A percentile compares a stretch with the other conserved stretches of the same genome.
phyloP scores from a whole-genome alignment of 805 yeast species.

The Jamesozyma lodderae region DNA sequence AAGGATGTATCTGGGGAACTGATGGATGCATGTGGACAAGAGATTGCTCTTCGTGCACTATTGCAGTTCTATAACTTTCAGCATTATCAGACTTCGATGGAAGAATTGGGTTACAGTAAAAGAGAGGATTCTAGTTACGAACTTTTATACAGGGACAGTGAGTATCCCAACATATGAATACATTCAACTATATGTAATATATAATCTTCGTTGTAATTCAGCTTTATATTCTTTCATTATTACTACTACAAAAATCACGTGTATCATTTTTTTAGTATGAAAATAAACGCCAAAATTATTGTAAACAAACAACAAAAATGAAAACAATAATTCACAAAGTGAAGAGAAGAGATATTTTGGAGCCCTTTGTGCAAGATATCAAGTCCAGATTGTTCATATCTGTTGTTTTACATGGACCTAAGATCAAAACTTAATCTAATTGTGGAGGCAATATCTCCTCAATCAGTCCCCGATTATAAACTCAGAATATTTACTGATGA shows the following conservation, averaged over 20 bases:
- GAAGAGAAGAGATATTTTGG: neutral
- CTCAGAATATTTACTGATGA: constrained; percentile 13
- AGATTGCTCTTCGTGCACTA: constrained; percentile 70
- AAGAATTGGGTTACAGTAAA: constrained; percentile 42
- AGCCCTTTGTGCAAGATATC: neutral
- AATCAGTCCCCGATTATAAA: constrained; percentile 12
- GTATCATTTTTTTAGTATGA: no score
- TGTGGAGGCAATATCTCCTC: constrained; percentile 23
- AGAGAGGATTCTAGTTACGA: constrained; percentile 1
- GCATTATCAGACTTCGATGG: constrained; percentile 46
- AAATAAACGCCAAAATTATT: constrained; percentile 2
- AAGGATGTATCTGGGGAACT: constrained; percentile 67
- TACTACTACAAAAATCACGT: neutral
- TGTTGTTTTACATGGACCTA: constrained; percentile 16
- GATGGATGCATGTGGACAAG: constrained; percentile 74
- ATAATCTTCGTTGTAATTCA: no score
- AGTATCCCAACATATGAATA: neutral
- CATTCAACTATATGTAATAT: neutral
- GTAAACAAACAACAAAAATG: constrained; percentile 1
- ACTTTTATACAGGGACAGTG: neutral
- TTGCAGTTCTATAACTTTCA: constrained; percentile 66
- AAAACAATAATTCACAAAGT: neutral
- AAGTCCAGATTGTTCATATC: neutral
- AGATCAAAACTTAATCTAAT: constrained; percentile 14
- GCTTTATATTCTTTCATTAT: no score